Evolutionary conservation across 106 monocot species (phyloP).

Genomic region (Allium fistulosum): DNA sequence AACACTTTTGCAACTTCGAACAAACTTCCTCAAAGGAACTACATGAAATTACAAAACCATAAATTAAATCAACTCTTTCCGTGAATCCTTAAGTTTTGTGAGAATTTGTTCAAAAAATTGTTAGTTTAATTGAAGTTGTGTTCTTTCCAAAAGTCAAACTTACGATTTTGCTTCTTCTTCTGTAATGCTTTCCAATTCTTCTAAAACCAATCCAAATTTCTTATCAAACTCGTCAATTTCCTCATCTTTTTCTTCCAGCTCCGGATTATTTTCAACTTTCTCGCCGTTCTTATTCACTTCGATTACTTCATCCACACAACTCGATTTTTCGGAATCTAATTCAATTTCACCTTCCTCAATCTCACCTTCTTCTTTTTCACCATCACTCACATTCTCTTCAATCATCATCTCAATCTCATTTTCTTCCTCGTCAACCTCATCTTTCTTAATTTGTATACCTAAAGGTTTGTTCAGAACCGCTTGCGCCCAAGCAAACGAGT

Average conservation of each 20-base stretch:
- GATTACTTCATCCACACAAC: conserved; percentile 8
- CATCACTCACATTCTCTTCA: conserved; percentile 19
- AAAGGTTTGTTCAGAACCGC: conserved; percentile 97
- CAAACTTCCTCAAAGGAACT: conserved; percentile 77
- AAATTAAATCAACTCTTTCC: background rate
- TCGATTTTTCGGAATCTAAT: conserved; percentile 16
- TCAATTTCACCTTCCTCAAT: conserved; percentile 93
- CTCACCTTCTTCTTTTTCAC: conserved; percentile 84
- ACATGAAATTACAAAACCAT: conserved; percentile 11
- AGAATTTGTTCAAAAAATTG: too few relatives aligned
- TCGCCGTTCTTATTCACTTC: conserved; percentile 15
- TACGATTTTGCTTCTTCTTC: conserved; percentile 76
- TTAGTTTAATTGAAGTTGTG: background rate
- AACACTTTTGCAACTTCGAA: conserved; percentile 42
- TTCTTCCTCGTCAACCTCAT: conserved; percentile 5
- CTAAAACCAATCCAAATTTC: conserved; percentile 48
- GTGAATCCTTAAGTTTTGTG: too few relatives aligned
- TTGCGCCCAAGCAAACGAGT: conserved; percentile 93
- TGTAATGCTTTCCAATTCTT: conserved; percentile 69
- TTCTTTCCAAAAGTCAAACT: conserved; percentile 13
- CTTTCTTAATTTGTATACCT: conserved; percentile 18
- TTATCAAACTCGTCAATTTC: conserved; percentile 64
- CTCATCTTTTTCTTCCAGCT: conserved; percentile 16
- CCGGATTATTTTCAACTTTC: background rate
- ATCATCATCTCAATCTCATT: conserved; percentile 9